phyloP scores from a whole-genome alignment of 2,329 filamentous ascomycete species.

The Aureobasidium sp. region DNA sequence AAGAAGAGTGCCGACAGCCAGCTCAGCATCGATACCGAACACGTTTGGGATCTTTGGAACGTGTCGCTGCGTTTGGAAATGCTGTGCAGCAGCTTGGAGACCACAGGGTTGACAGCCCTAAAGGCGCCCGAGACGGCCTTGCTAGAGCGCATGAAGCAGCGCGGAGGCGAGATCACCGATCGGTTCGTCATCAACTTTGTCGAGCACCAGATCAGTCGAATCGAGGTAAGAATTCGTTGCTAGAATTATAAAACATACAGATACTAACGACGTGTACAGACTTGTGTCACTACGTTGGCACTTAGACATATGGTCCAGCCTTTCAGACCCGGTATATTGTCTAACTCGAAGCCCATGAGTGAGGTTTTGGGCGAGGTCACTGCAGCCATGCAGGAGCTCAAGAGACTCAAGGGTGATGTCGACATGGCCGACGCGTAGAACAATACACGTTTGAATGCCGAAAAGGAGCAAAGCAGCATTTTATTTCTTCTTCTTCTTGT shows the following conservation, averaged over 20 bases:
- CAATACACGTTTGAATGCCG: too few relatives aligned
- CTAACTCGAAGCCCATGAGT: conserved; percentile 71
- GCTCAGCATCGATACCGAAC: conserved; percentile 74
- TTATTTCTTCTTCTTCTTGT: too few relatives aligned
- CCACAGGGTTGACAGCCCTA: conserved; percentile 54
- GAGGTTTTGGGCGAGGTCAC: conserved; percentile 60
- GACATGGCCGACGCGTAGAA: not conserved
- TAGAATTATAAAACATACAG: not conserved
- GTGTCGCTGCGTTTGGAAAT: conserved; percentile 85
- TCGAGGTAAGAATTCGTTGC: conserved; percentile 63
- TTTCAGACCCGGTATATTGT: conserved; percentile 58
- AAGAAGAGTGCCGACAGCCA: conserved; percentile 54
- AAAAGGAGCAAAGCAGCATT: too few relatives aligned
- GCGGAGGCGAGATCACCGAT: conserved; percentile 82
- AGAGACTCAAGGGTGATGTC: conserved; percentile 10
- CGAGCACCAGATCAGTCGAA: conserved; percentile 89
- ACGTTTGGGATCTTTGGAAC: conserved; percentile 85
- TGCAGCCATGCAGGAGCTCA: conserved; percentile 55
- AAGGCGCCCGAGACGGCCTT: conserved; percentile 77
- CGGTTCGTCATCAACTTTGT: conserved; percentile 81
- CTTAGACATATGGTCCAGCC: conserved; percentile 74
- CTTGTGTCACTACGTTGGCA: conserved; percentile 70
- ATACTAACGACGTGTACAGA: conserved; percentile 44
- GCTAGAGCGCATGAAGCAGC: conserved; percentile 63
- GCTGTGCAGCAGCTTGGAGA: conserved; percentile 84